A percentile compares a stretch with the other conserved stretches of the same genome.
These are phyloP conservation scores for Cordyceps cicadae DNA, from an alignment of 2,329 filamentous ascomycete genomes.

Conservation along the genomic window DNA sequence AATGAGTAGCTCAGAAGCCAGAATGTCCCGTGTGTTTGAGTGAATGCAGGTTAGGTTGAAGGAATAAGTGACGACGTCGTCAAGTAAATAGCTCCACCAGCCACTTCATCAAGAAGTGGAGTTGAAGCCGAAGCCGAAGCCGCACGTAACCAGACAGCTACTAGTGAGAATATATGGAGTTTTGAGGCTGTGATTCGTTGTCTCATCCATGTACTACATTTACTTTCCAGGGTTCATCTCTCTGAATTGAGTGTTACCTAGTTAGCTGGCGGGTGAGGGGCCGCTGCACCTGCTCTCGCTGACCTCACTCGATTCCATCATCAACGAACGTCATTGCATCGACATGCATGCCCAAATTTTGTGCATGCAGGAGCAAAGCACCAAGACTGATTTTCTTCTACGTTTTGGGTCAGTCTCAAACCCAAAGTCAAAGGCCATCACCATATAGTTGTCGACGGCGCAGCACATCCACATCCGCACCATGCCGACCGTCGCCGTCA, in stretches of 20 bases:
- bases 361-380: neutral
- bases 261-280: neutral
- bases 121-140: neutral
- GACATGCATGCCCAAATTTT: neutral
- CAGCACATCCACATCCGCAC: neutral
- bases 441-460: neutral
- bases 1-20: neutral
- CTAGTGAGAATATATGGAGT: neutral
- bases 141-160: neutral
- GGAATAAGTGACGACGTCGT: neutral
- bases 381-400: no score
- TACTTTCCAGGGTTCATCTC: neutral
- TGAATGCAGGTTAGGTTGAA: no score
- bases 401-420: no score
- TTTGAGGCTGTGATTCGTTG: neutral
- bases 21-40: neutral
- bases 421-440: no score
- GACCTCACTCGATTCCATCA: neutral
- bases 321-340: neutral
- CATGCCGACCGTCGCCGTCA: slow-evolving; percentile 38
- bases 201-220: neutral
- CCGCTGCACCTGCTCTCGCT: neutral
- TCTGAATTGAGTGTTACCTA: neutral
- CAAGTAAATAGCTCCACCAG: neutral
- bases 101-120: slow-evolving; percentile 1